Base-by-base conservation (phyloP, 495 filamentous ascomycete species). In the Penicillium subrubescens region DNA sequence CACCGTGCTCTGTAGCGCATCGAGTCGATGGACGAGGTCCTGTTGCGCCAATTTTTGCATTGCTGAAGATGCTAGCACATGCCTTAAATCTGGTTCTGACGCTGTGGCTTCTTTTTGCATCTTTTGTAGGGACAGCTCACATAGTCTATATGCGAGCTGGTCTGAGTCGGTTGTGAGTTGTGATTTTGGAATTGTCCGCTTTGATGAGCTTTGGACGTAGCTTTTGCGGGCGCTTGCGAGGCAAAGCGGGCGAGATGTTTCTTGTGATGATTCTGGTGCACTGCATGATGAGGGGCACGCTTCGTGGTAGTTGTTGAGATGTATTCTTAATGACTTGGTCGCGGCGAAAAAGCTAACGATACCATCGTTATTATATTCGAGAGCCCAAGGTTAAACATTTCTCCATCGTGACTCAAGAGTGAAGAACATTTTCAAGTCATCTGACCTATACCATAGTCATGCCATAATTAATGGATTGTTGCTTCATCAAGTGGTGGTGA, bases 91-190 rank as follows among this genome's bases (percentile, higher is more conserved):
- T 12, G 71, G 71, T 34, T 71, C 71, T 10, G 61, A 53, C 8
- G 68, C 63, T 27, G 62, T 60, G 1, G 71, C 71, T 31, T 73
- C 68, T 55, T 71, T 69, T 52, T 68, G 64, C 12, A 73, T 73
- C 39, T 73, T 73, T 57, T 67, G 60, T n/a, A 73, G 46, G 0
- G 71, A 73, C 3, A 73, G 61, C 29, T 71, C 64, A 31, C 67
- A 73, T 19, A 73, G 62, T 52, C 69, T 64, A 55, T 69, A 71
- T 29, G 71, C 68, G 19, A 73, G 61, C 29, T 67, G 65, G 15
- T 71, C 71, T 23, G 68, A 69, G 55, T 69, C 69, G 15, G 19
- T 69, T 69, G 21, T 60, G 57, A 3, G 39, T 62, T 51, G 68
- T 3, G 44, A 54, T 29, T 54, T 54, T 29, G 3, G 25, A 29